Evolutionary conservation across 495 filamentous ascomycete genomes (phyloP).

Genomic region (Talaromyces adpressus): DNA sequence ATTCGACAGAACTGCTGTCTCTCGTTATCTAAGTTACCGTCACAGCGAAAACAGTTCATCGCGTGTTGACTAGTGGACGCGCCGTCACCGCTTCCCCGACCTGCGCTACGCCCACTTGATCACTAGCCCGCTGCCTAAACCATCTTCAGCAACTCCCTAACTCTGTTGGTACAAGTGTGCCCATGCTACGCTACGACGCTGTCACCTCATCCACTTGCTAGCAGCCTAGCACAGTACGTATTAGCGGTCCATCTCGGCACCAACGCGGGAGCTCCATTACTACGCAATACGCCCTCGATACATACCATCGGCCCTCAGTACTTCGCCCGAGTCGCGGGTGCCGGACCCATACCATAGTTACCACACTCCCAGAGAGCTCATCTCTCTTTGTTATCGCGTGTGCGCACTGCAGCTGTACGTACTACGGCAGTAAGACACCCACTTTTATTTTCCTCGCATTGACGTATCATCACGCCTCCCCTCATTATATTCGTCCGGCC

Average conservation of each 20-base stretch:
- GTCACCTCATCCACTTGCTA: slow-evolving; percentile 22
- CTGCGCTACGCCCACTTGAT: slow-evolving; percentile 25
- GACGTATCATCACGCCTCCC: slow-evolving; percentile 1
- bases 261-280: slow-evolving; percentile 10
- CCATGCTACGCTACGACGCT: slow-evolving; percentile 15
- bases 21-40: neutral
- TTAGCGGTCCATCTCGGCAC: slow-evolving; percentile 4
- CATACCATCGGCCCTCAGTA: neutral
- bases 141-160: slow-evolving; percentile 14
- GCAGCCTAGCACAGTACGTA: too few relatives aligned
- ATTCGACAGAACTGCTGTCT: neutral
- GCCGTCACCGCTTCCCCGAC: slow-evolving; percentile 28
- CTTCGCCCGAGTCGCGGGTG: neutral
- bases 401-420: neutral
- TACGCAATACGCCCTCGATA: slow-evolving; percentile 1
- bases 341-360: too few relatives aligned
- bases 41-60: neutral
- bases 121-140: slow-evolving; percentile 15
- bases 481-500: slow-evolving; percentile 18
- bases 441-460: neutral
- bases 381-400: slow-evolving; percentile 2
- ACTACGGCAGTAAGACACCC: neutral
- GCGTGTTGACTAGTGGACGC: slow-evolving; percentile 1
- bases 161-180: slow-evolving; percentile 17
- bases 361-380: neutral